These are phyloP conservation scores for Microcyclospora tardicrescens DNA, from an alignment of 2,329 filamentous ascomycete species.

Conservation along the genomic window DNA sequence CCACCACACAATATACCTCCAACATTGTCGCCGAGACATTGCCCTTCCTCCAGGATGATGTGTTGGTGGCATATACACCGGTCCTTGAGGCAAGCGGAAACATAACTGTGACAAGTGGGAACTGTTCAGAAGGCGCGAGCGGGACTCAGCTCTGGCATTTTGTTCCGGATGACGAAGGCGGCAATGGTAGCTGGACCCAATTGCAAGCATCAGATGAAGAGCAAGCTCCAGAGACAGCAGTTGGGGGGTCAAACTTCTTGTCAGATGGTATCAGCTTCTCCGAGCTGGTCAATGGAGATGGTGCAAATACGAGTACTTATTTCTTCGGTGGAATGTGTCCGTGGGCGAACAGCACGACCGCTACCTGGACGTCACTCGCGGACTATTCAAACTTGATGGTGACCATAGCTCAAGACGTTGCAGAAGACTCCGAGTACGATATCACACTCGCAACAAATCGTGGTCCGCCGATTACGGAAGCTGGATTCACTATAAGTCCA, in stretches of 20 bases:
- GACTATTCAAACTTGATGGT: conserved; percentile 74
- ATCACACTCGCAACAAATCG: conserved; percentile 37
- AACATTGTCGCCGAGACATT: conserved; percentile 43
- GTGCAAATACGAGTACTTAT: conserved; percentile 49
- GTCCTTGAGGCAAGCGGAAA: conserved; percentile 52
- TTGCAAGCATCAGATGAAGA: conserved; percentile 21
- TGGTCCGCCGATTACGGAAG: conserved; percentile 63
- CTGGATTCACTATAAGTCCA: conserved; percentile 72
- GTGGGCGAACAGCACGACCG: conserved; percentile 26
- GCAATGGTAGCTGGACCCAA: conserved; percentile 43
- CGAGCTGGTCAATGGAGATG: conserved; percentile 40
- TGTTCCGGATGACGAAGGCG: conserved; percentile 31
- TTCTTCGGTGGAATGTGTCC: conserved; percentile 89
- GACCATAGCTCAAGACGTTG: conserved; percentile 41
- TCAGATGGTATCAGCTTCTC: conserved; percentile 56
- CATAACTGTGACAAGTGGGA: conserved; percentile 60
- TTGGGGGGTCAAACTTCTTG: conserved; percentile 43
- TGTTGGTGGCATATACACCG: conserved; percentile 50
- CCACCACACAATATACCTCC: conserved; percentile 30
- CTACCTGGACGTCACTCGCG: conserved; percentile 53
- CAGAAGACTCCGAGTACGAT: conserved; percentile 29
- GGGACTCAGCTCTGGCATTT: conserved; percentile 57
- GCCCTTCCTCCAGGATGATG: conserved; percentile 47
- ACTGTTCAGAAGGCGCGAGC: conserved; percentile 46
- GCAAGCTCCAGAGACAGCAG: conserved; percentile 20